Base-by-base conservation (phyloP, 2,329 filamentous ascomycete species). In the Juglanconis sp. region DNA sequence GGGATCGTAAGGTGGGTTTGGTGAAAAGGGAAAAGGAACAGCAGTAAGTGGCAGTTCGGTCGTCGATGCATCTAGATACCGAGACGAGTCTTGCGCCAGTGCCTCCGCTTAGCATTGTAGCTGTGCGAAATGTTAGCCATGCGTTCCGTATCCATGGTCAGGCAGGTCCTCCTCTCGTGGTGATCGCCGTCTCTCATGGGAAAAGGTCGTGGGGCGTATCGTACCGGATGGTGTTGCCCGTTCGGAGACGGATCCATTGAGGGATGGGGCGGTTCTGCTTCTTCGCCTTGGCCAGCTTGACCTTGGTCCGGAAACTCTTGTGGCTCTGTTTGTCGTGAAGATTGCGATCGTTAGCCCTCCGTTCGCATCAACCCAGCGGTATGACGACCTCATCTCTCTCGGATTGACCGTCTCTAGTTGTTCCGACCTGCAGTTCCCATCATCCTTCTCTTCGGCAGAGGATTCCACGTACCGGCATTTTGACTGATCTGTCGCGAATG, bases 281-380 rank as follows among this genome's bases (percentile, higher is more conserved):
- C 87, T 98, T 94, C 79, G 95, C 95, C 87, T 94, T 97, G 79
- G 95, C 95, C 85, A 99, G 92, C 95, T 99, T 99, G 83, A 96
- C 90, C 93, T 99, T 99, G 83, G 93, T 97, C 81, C 93, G 91
- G 92, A 99, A 99, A 79, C 93, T 91, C 90, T 99, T 99, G 86
- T 99, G 92, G 89, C 90, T 94, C 94, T 98, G 79, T 77, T 53
- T 50, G 62, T n/a, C 65, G 60, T 47, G 35, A 56, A 57, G 61
- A 49, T 61, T 42, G 53, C 44, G 42, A 44, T 51, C 30, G 56
- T 63, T 36, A 55, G 59, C 59, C 49, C 53, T 53, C 50, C 48
- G 30, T 53, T 68, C 59, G 61, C 55, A 31, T 48, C 53, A 31
- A 56, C 15, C 31, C 17, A 24, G 30, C 24, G 35, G 5, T 62